Percentiles rank a stretch among this genome's conserved stretches.
Conservation (phyloP, 495 filamentous ascomycete genomes). For the Penicillium steckii region DNA sequence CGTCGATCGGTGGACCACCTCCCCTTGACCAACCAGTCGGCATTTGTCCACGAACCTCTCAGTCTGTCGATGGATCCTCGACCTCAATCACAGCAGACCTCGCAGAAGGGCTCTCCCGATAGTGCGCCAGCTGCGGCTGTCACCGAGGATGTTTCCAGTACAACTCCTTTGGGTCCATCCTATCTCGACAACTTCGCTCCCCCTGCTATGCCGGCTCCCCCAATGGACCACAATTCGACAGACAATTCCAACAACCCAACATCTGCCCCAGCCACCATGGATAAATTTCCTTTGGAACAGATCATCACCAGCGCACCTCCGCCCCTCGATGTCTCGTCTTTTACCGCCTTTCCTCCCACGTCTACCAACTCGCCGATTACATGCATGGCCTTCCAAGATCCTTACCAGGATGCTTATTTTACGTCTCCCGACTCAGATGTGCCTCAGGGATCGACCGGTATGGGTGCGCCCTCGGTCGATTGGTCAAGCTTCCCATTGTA, state of each 20-base stretch:
- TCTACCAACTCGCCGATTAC: constrained; percentile 37
- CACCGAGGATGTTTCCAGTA: constrained; percentile 58
- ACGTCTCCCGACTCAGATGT: constrained; percentile 60
- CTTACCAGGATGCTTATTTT: constrained; percentile 41
- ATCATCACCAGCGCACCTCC: constrained; percentile 38
- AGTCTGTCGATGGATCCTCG: constrained; percentile 20
- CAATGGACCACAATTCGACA: constrained; percentile 34
- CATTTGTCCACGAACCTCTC: constrained; percentile 38
- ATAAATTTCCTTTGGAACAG: constrained; percentile 36
- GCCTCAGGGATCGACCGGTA: constrained; percentile 63
- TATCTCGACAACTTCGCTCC: constrained; percentile 55
- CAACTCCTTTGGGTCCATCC: constrained; percentile 58
- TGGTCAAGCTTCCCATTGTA: constrained; percentile 73
- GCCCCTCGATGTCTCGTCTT: constrained; percentile 39
- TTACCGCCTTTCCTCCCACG: constrained; percentile 34
- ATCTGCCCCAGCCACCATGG: constrained; percentile 29
- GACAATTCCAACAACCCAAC: constrained; percentile 20
- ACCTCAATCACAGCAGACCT: constrained; percentile 33
- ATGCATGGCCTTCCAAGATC: constrained; percentile 45
- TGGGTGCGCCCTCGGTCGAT: constrained; percentile 64
- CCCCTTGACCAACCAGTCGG: constrained; percentile 43
- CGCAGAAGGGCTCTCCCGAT: constrained; percentile 70
- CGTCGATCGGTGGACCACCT: constrained; percentile 71
- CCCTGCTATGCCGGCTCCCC: constrained; percentile 35
- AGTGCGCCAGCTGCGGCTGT: constrained; percentile 51